Evolutionary conservation across 169 alveolate species (phyloP).

Genomic region (Besnoitia besnoiti): DNA sequence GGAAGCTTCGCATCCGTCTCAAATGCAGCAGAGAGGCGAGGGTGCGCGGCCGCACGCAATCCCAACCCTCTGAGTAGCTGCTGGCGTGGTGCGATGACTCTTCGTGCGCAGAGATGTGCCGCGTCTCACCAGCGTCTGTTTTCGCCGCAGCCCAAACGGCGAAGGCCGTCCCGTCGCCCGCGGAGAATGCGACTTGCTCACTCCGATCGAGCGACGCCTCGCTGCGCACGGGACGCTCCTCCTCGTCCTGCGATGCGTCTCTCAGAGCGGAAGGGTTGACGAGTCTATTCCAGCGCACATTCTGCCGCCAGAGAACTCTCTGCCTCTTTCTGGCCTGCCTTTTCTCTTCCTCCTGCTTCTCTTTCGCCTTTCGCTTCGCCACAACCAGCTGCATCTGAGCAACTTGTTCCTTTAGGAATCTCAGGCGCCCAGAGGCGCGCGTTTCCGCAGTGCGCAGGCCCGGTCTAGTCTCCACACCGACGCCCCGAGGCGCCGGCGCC

Average conservation of each 20-base stretch:
- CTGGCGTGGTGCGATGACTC: no score
- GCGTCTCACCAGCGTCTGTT: not conserved
- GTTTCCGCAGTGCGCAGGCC: not conserved
- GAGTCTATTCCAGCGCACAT: not conserved
- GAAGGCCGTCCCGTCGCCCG: not conserved
- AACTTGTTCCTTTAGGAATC: not conserved
- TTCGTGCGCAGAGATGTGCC: no score
- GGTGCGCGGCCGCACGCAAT: no score
- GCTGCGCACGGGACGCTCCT: not conserved
- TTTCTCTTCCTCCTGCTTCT: not conserved
- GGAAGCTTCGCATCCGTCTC: no score
- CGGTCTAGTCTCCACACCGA: not conserved
- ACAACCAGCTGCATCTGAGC: conserved; percentile 2
- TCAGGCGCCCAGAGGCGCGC: not conserved
- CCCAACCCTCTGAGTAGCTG: no score
- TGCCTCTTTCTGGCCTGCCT: not conserved
- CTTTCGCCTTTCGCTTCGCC: not conserved
- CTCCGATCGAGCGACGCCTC: not conserved
- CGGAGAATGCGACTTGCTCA: not conserved
- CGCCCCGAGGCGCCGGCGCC: not conserved
- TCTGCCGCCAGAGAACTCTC: not conserved
- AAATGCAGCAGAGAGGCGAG: no score
- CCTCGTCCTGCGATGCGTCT: not conserved
- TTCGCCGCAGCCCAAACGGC: not conserved
- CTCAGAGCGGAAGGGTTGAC: not conserved